Percentiles rank a stretch among this genome's conserved stretches.
Conservation (phyloP, 2,329 filamentous ascomycete species). For the Penicillium sp. region DNA sequence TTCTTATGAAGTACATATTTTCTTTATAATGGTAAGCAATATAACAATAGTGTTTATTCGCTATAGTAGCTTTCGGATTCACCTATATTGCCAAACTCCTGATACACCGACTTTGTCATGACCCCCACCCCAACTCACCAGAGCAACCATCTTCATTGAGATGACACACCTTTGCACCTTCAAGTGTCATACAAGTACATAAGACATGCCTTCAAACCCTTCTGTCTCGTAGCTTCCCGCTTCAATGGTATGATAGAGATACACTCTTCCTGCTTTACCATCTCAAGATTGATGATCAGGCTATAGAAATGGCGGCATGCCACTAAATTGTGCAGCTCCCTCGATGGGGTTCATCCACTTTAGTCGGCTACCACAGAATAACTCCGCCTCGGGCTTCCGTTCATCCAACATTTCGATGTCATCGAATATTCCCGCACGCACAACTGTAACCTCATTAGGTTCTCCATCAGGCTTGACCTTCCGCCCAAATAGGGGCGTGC, state of each 20-base stretch:
- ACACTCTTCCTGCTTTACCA: neutral
- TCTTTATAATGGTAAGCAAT: no score
- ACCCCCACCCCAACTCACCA: no score
- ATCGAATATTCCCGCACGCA: constrained; percentile 40
- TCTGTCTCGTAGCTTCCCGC: no score
- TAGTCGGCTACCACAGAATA: constrained; percentile 29
- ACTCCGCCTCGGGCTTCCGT: constrained; percentile 30
- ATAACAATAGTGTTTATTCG: no score
- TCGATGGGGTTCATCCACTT: constrained; percentile 26
- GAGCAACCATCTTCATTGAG: no score
- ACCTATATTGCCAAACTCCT: no score
- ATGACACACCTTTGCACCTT: no score
- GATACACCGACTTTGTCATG: no score
- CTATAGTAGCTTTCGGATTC: no score
- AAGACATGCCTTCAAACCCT: no score
- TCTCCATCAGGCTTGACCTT: constrained; percentile 23
- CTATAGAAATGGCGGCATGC: neutral
- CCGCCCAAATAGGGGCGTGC: constrained; percentile 29
- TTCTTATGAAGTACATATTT: no score
- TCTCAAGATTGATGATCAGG: neutral
- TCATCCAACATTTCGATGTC: constrained; percentile 28
- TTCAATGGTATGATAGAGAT: neutral
- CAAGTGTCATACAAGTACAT: no score
- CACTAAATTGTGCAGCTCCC: constrained; percentile 24
- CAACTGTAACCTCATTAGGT: constrained; percentile 22